Evolutionary conservation across 805 yeast species (phyloP).

Genomic region (Millerago galiae): DNA sequence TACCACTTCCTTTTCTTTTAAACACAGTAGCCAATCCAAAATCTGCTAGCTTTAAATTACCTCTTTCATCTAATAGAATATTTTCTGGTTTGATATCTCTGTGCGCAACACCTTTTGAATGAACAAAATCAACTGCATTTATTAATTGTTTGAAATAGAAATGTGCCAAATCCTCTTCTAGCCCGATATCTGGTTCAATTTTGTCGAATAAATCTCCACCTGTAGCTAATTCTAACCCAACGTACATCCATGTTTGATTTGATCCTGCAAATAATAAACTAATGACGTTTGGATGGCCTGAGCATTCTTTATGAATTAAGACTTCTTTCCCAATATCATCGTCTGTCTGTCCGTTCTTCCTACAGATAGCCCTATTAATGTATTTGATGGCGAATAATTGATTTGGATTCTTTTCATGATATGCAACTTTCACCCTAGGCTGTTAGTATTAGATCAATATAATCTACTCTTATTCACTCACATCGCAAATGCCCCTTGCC

Average conservation of each 20-base stretch:
- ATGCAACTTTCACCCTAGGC: conserved; percentile 44
- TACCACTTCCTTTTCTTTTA: conserved; percentile 40
- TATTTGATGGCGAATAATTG: conserved; percentile 52
- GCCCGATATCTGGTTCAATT: conserved; percentile 70
- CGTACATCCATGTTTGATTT: conserved; percentile 53
- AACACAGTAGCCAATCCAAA: conserved; percentile 69
- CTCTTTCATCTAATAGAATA: conserved; percentile 52
- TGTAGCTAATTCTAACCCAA: conserved; percentile 60
- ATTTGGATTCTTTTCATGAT: conserved; percentile 25
- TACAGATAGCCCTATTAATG: conserved; percentile 37
- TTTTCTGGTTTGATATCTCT: conserved; percentile 68
- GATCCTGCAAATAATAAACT: conserved; percentile 48
- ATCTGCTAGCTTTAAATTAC: conserved; percentile 69
- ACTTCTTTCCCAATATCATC: conserved; percentile 47
- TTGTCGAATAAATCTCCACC: conserved; percentile 78
- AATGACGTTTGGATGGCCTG: conserved; percentile 55
- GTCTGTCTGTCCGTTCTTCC: conserved; percentile 29
- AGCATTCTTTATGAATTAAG: conserved; percentile 50
- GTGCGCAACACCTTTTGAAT: conserved; percentile 58
- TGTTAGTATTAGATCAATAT: not conserved
- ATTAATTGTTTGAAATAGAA: conserved; percentile 63
- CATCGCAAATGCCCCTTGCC: conserved; percentile 66
- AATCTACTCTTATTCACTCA: conserved; percentile 17
- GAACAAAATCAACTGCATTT: conserved; percentile 54
- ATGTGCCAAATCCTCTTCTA: conserved; percentile 59